These are phyloP conservation scores for Suillus paluster DNA, from an alignment of 768 basidiomycete genomes.

Conservation along the genomic window DNA sequence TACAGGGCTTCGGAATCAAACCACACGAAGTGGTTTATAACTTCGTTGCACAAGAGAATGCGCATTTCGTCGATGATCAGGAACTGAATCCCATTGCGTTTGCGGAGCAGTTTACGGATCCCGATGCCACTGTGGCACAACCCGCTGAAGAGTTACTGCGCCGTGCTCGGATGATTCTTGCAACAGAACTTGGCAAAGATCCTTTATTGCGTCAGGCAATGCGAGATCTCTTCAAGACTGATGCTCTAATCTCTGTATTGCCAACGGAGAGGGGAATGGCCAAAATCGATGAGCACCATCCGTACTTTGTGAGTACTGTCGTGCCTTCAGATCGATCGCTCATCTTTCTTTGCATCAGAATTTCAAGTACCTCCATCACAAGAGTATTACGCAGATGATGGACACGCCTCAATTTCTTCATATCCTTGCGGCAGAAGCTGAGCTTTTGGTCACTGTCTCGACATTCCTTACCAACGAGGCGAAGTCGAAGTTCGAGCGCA, in stretches of 20 bases:
- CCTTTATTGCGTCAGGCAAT: slow-evolving; percentile 82
- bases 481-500: slow-evolving; percentile 70
- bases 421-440: slow-evolving; percentile 89
- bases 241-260: slow-evolving; percentile 75
- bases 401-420: slow-evolving; percentile 83
- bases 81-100: slow-evolving; percentile 77
- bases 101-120: slow-evolving; percentile 86
- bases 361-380: slow-evolving; percentile 92
- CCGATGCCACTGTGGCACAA: slow-evolving; percentile 60
- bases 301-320: slow-evolving; percentile 61
- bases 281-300: slow-evolving; percentile 77
- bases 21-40: slow-evolving; percentile 87
- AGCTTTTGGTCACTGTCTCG: slow-evolving; percentile 79
- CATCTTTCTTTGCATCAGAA: slow-evolving; percentile 50
- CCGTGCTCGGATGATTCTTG: slow-evolving; percentile 80
- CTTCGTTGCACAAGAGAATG: slow-evolving; percentile 62
- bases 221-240: slow-evolving; percentile 72
- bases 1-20: slow-evolving; percentile 82
- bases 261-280: slow-evolving; percentile 87
- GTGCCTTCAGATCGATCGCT: background rate
- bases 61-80: slow-evolving; percentile 80
- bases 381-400: slow-evolving; percentile 72
- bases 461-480: slow-evolving; percentile 68
- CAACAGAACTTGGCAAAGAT: slow-evolving; percentile 92
- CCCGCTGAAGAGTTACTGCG: slow-evolving; percentile 70